Percentiles rank a stretch among this genome's conserved stretches.
These are phyloP conservation scores for Psilocybe azurescens DNA, from an alignment of 768 basidiomycete species.

Conservation along the genomic window DNA sequence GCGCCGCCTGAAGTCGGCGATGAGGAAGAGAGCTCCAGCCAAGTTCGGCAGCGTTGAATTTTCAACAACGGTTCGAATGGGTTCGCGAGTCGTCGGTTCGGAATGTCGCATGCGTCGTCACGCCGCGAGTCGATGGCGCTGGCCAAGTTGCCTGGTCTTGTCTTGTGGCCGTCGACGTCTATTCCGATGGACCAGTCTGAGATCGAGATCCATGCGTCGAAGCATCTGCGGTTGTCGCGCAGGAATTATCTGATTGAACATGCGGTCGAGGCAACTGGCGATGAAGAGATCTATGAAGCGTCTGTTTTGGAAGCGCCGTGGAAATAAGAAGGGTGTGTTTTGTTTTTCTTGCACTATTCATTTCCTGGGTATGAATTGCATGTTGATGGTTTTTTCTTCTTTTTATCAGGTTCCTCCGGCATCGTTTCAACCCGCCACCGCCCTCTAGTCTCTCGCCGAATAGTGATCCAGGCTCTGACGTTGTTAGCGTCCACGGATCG, in stretches of 20 bases:
- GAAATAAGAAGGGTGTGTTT: conserved; percentile 56
- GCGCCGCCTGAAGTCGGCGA: conserved; percentile 46
- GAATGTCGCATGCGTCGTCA: neutral
- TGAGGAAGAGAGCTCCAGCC: neutral
- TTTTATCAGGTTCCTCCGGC: conserved; percentile 59
- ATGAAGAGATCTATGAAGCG: conserved; percentile 41
- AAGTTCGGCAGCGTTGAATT: neutral
- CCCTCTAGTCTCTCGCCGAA: conserved; percentile 35
- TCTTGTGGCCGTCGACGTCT: conserved; percentile 63
- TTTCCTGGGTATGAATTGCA: conserved; percentile 4
- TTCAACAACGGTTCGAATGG: neutral
- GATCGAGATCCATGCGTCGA: conserved; percentile 72
- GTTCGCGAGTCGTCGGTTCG: neutral
- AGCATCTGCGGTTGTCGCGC: conserved; percentile 57
- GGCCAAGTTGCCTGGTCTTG: conserved; percentile 60
- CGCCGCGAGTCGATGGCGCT: conserved; percentile 20
- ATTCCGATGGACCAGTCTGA: conserved; percentile 60
- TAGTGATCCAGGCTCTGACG: conserved; percentile 21
- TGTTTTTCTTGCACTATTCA: neutral
- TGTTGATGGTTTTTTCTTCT: neutral
- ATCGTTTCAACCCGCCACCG: conserved; percentile 64
- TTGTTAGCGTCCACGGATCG: conserved; percentile 26
- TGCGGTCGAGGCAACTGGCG: conserved; percentile 36
- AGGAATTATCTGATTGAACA: conserved; percentile 41
- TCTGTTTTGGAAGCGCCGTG: conserved; percentile 46